phyloP scores from a whole-genome alignment of 495 filamentous ascomycete species.

The Astrocystis sublimbata region DNA sequence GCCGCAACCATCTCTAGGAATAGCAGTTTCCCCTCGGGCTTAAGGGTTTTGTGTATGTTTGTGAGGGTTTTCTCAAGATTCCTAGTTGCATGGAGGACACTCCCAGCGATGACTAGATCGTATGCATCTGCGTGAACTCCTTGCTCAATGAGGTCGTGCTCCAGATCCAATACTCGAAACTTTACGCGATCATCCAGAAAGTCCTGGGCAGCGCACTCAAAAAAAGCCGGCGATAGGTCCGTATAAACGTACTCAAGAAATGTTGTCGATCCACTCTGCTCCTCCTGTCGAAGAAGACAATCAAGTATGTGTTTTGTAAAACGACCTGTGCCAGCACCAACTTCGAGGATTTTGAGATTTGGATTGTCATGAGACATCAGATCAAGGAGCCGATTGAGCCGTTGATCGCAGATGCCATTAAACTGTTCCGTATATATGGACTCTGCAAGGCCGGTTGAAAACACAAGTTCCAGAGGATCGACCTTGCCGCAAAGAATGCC shows the following conservation, averaged over 20 bases:
- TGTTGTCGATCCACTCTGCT: too few species aligned
- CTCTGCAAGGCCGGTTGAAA: not conserved
- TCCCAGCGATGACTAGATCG: constrained; percentile 48
- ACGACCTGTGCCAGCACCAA: too few species aligned
- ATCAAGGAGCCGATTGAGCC: not conserved
- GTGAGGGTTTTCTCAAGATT: constrained; percentile 35
- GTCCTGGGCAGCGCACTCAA: not conserved
- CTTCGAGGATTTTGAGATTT: too few species aligned
- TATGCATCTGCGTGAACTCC: constrained; percentile 35
- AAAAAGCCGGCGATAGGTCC: too few species aligned
- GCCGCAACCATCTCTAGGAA: constrained; percentile 37
- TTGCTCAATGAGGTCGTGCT: constrained; percentile 29
- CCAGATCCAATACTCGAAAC: constrained; percentile 30
- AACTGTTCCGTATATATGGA: too few species aligned
- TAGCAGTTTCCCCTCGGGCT: constrained; percentile 40
- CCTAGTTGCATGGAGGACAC: constrained; percentile 52
- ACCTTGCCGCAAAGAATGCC: not conserved
- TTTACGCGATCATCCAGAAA: not conserved
- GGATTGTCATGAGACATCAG: too few species aligned
- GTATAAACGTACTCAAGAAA: too few species aligned
- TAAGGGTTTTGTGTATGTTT: constrained; percentile 40
- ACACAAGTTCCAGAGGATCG: not conserved
- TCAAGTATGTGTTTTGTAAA: too few species aligned
- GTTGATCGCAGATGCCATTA: too few species aligned
- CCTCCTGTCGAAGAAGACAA: too few species aligned